These are phyloP conservation scores for Acanthamoeba polyphaga DNA, from an alignment of 208 protist genomes.

Conservation along the genomic window DNA sequence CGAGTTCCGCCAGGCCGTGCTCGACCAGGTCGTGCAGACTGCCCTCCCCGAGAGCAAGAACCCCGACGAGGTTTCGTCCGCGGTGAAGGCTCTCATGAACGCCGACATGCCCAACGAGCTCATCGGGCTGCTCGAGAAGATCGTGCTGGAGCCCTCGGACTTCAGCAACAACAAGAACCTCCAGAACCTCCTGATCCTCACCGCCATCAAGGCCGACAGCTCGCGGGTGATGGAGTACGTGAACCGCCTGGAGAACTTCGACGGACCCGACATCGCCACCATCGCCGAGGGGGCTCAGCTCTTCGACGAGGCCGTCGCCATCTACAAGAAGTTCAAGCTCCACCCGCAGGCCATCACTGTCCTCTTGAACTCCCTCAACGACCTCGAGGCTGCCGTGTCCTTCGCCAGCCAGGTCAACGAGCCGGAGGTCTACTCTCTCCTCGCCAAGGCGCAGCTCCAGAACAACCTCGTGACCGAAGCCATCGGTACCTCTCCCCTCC, in stretches of 20 bases:
- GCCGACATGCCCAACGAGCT: constrained; percentile 99
- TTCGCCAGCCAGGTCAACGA: constrained; percentile 96
- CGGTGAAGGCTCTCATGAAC: constrained; percentile 99
- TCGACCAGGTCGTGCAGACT: constrained; percentile 99
- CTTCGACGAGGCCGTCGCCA: constrained; percentile 99
- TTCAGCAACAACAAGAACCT: constrained; percentile 99
- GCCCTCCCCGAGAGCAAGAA: constrained; percentile 98
- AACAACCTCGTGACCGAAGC: constrained; percentile 94
- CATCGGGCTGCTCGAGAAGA: constrained; percentile 99
- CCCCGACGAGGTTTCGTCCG: constrained; percentile 98
- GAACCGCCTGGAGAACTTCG: constrained; percentile 98
- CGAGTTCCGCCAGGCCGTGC: constrained; percentile 93
- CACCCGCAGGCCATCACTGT: constrained; percentile 98
- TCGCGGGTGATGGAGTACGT: constrained; percentile 99
- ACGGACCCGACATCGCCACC: constrained; percentile 98
- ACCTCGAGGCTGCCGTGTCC: constrained; percentile 95
- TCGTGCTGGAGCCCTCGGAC: constrained; percentile 97
- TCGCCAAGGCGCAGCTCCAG: constrained; percentile 97
- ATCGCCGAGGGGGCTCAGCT: constrained; percentile 94
- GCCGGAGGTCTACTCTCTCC: constrained; percentile 95
- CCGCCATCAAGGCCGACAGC: constrained; percentile 97
- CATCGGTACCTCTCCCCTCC: constrained; percentile 90
- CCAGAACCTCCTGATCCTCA: constrained; percentile 99
- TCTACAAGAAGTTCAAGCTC: constrained; percentile 99
- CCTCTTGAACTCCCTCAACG: constrained; percentile 92